phyloP scores from a whole-genome alignment of 371 early-diverging fungal genomes.

The Apophysomyces variabilis region DNA sequence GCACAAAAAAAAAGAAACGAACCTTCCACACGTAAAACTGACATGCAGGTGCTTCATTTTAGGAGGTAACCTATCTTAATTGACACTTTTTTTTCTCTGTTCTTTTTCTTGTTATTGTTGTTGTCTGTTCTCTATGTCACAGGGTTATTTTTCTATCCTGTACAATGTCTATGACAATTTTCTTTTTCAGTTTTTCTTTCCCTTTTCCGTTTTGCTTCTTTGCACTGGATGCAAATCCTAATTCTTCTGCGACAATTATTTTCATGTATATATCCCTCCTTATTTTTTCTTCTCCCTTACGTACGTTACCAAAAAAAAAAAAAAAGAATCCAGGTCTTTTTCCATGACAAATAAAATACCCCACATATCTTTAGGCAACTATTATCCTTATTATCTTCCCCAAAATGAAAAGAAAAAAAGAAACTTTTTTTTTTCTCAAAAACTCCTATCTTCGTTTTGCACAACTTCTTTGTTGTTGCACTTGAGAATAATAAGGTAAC shows the following conservation, averaged over 20 bases:
- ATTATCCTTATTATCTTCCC: constrained; percentile 1
- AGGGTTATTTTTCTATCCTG: background rate
- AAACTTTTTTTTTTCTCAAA: constrained; percentile 1
- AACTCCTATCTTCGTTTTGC: background rate
- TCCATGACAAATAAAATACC: background rate
- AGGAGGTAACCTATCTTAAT: constrained; percentile 7
- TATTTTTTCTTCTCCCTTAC: constrained; percentile 2
- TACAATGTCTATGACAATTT: constrained; percentile 2
- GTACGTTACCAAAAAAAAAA: constrained; percentile 2
- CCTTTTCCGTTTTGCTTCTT: background rate
- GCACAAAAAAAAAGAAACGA: background rate
- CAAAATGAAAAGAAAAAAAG: background rate
- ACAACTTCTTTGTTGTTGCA: background rate
- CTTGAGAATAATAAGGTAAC: background rate
- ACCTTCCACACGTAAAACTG: background rate
- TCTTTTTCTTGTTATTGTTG: background rate
- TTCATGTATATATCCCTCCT: constrained; percentile 10
- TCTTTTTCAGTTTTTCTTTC: background rate
- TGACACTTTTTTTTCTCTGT: background rate
- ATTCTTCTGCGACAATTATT: background rate
- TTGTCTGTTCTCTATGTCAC: constrained; percentile 7
- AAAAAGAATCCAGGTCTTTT: constrained; percentile 9
- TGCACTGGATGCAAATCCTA: constrained; percentile 12
- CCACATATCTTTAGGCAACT: constrained; percentile 2
- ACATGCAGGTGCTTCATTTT: constrained; percentile 3